These are phyloP conservation scores for Alloteropsis angusta DNA, from an alignment of 202 grass and related monocot species.

Conservation along the genomic window DNA sequence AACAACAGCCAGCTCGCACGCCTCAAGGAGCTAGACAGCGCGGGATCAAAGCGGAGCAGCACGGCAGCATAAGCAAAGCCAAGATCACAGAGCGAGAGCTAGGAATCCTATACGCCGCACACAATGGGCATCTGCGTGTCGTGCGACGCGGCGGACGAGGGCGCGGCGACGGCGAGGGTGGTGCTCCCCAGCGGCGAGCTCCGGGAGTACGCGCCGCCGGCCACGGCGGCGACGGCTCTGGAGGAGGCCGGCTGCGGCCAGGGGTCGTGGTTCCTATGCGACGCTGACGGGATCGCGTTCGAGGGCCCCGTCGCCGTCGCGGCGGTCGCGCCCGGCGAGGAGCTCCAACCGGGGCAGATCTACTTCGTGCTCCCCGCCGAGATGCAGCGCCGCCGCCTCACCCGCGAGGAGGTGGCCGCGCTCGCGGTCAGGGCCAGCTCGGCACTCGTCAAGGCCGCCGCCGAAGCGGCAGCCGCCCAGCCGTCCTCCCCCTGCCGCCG, in stretches of 20 bases:
- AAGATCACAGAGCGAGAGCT: not conserved
- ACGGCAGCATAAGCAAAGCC: not conserved
- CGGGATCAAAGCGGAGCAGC: not conserved
- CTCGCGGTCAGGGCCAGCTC: slow-evolving; percentile 60
- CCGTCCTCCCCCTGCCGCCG: not conserved
- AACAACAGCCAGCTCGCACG: not conserved
- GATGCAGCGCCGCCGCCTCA: slow-evolving; percentile 39
- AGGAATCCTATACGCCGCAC: not conserved
- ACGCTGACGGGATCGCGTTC: slow-evolving; percentile 73
- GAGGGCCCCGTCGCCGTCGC: slow-evolving; percentile 37
- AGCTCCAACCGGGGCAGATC: slow-evolving; percentile 62
- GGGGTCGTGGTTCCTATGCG: slow-evolving; percentile 57
- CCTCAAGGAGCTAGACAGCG: not conserved
- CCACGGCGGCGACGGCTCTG: slow-evolving; percentile 27
- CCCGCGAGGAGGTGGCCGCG: slow-evolving; percentile 46
- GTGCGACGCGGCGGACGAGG: slow-evolving; percentile 21
- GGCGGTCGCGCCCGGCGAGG: slow-evolving; percentile 15
- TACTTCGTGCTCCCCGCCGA: slow-evolving; percentile 68
- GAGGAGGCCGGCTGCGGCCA: slow-evolving; percentile 23
- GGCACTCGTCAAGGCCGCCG: slow-evolving; percentile 38
- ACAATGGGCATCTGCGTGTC: slow-evolving; percentile 59
- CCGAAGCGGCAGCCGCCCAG: not conserved
- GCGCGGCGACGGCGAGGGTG: slow-evolving; percentile 39
- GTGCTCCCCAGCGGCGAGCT: slow-evolving; percentile 54
- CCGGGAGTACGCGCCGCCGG: slow-evolving; percentile 45